A percentile compares a stretch with the other conserved stretches of the same genome.
Evolutionary conservation across 2,329 filamentous ascomycete species (phyloP).

Genomic region (Tolypocladium inflatum): DNA sequence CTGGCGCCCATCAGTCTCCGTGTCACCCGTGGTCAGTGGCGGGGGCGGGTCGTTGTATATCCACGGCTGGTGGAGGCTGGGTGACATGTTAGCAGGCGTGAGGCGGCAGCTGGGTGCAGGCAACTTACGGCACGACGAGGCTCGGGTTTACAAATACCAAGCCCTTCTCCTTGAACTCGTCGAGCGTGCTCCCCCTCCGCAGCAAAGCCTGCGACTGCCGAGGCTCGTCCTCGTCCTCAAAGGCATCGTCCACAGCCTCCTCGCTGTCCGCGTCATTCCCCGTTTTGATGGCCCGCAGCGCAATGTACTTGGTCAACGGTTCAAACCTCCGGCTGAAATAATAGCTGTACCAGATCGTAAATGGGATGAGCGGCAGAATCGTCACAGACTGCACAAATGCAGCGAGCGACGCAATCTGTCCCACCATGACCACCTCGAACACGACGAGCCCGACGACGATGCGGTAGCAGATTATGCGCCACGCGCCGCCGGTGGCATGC

Average conservation of each 20-base stretch:
- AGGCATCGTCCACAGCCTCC: constrained; percentile 25
- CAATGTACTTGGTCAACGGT: constrained; percentile 86
- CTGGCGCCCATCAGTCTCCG: constrained; percentile 15
- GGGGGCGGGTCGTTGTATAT: constrained; percentile 50
- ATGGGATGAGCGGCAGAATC: constrained; percentile 65
- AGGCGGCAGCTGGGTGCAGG: neutral
- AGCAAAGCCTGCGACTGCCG: constrained; percentile 30
- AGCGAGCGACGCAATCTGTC: constrained; percentile 65
- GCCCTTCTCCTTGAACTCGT: constrained; percentile 63
- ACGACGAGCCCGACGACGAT: constrained; percentile 77
- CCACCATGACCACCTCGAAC: constrained; percentile 86
- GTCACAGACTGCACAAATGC: constrained; percentile 66
- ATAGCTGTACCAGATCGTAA: constrained; percentile 83
- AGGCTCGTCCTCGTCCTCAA: constrained; percentile 32
- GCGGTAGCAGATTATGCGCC: constrained; percentile 94
- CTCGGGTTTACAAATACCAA: constrained; percentile 69
- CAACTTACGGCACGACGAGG: constrained; percentile 48
- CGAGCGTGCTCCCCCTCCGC: constrained; percentile 54
- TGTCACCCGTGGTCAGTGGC: constrained; percentile 13
- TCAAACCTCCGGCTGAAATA: constrained; percentile 75
- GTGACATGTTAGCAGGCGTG: neutral
- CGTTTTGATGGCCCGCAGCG: constrained; percentile 71
- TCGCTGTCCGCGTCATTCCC: constrained; percentile 22
- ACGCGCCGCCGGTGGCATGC: constrained; percentile 85
- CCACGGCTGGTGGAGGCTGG: constrained; percentile 61